Percentiles rank a stretch among this genome's conserved stretches.
phyloP scores from a whole-genome alignment of 805 yeast species.

The Kodamaea sagamina region DNA sequence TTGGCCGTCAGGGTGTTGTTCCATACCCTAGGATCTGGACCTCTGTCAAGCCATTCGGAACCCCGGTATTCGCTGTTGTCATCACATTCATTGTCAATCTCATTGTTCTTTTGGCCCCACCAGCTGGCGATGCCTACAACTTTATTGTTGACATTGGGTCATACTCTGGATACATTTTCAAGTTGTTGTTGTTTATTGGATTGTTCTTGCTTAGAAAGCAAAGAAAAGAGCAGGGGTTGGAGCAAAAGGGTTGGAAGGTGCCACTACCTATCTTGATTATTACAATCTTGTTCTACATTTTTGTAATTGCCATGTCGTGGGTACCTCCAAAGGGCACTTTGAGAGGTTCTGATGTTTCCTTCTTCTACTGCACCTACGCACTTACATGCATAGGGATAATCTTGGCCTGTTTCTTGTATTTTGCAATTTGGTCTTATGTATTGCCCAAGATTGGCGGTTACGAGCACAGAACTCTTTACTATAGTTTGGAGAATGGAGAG shows the following conservation, averaged over 20 bases:
- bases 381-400: constrained; percentile 38
- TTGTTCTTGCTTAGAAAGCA: constrained; percentile 29
- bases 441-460: constrained; percentile 36
- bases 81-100: constrained; percentile 29
- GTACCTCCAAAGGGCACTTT: constrained; percentile 45
- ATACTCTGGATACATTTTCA: constrained; percentile 31
- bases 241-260: constrained; percentile 31
- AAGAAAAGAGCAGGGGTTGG: constrained; percentile 34
- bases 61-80: constrained; percentile 30
- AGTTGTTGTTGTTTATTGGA: constrained; percentile 28
- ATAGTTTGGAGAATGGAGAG: constrained; percentile 39
- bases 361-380: constrained; percentile 47
- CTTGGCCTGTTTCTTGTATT: constrained; percentile 33
- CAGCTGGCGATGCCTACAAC: constrained; percentile 38
- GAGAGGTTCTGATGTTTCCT: constrained; percentile 43
- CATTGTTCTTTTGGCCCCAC: constrained; percentile 33
- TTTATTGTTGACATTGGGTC: constrained; percentile 35
- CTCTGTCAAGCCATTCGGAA: constrained; percentile 33
- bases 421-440: constrained; percentile 36
- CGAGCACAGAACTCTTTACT: constrained; percentile 32
- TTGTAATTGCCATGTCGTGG: constrained; percentile 44
- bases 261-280: constrained; percentile 36
- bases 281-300: constrained; percentile 33
- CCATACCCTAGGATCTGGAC: constrained; percentile 33
- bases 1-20: constrained; percentile 36